These are phyloP conservation scores for Pseudopithomyces chartarum DNA, from an alignment of 2,329 filamentous ascomycete genomes.

Conservation along the genomic window DNA sequence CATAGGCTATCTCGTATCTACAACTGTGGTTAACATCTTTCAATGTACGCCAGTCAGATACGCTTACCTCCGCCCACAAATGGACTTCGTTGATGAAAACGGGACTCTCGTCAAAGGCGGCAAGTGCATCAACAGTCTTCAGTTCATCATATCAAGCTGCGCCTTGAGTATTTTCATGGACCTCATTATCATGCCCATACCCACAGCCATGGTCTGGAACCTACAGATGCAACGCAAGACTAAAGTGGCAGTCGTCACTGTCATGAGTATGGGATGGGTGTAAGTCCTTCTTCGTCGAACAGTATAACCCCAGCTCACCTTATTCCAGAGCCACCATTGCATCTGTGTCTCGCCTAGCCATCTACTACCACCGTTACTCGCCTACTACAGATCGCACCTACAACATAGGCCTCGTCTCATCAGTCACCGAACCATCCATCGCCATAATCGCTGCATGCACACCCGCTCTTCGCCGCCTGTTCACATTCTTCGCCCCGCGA, in stretches of 20 bases:
- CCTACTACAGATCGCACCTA: constrained; percentile 39
- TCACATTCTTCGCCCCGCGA: constrained; percentile 40
- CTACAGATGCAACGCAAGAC: constrained; percentile 49
- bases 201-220: constrained; percentile 51
- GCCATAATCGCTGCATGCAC: constrained; percentile 61
- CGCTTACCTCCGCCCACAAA: constrained; percentile 31
- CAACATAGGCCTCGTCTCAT: constrained; percentile 45
- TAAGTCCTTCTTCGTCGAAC: constrained; percentile 16
- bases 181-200: constrained; percentile 48
- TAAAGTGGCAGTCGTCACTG: constrained; percentile 35
- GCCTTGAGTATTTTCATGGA: constrained; percentile 44
- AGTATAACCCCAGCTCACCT: not conserved
- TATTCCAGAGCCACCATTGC: constrained; percentile 34
- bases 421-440: constrained; percentile 47
- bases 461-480: constrained; percentile 56
- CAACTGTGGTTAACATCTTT: constrained; percentile 41
- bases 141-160: constrained; percentile 41
- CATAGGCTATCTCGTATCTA: constrained; percentile 38
- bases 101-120: constrained; percentile 34
- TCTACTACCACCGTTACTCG: constrained; percentile 47
- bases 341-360: constrained; percentile 44
- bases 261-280: constrained; percentile 44
- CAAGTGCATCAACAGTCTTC: constrained; percentile 39
- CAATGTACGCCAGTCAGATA: constrained; percentile 43
- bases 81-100: constrained; percentile 34